Conservation (phyloP, 768 basidiomycete genomes). For the Phlegmacium glaucopus region DNA sequence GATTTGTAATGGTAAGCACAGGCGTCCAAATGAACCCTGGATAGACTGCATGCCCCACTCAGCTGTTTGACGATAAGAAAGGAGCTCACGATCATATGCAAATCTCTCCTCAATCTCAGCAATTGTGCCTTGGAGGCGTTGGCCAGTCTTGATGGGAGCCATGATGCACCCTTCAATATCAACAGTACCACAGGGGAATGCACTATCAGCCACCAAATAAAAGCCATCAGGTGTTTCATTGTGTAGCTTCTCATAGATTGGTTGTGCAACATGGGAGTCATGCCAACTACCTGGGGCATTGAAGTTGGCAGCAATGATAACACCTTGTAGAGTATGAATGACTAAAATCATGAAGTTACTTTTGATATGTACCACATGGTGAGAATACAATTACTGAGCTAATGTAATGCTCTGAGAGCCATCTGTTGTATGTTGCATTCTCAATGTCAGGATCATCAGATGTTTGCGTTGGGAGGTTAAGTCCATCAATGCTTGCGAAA, state of each 20-base stretch:
- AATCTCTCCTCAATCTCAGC: slow-evolving; percentile 18
- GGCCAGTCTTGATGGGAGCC: slow-evolving; percentile 35
- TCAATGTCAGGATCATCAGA: slow-evolving; percentile 37
- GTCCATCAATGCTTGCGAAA: slow-evolving; percentile 40
- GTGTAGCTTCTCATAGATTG: slow-evolving; percentile 33
- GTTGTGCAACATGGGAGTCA: slow-evolving; percentile 37
- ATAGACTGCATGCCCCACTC: slow-evolving; percentile 49
- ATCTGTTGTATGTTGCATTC: slow-evolving; percentile 46
- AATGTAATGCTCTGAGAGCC: slow-evolving; percentile 37
- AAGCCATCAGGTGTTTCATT: slow-evolving; percentile 34
- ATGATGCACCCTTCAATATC: slow-evolving; percentile 30
- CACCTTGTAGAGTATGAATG: slow-evolving; percentile 21
- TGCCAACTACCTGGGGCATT: slow-evolving; percentile 51
- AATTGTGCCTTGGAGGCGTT: slow-evolving; percentile 12
- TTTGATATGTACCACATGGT: slow-evolving; percentile 6
- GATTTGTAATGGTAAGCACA: slow-evolving; percentile 38
- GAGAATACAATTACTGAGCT: slow-evolving; percentile 37
- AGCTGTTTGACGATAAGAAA: slow-evolving; percentile 45
- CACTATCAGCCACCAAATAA: slow-evolving; percentile 43
- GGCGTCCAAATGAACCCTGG: slow-evolving; percentile 43
- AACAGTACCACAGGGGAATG: slow-evolving; percentile 36
- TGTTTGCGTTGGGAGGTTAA: slow-evolving; percentile 33
- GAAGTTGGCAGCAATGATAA: slow-evolving; percentile 29
- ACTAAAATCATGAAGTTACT: not conserved
- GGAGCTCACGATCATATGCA: slow-evolving; percentile 33